Conservation (phyloP, 768 basidiomycete species). For the Tulasnella sp. region DNA sequence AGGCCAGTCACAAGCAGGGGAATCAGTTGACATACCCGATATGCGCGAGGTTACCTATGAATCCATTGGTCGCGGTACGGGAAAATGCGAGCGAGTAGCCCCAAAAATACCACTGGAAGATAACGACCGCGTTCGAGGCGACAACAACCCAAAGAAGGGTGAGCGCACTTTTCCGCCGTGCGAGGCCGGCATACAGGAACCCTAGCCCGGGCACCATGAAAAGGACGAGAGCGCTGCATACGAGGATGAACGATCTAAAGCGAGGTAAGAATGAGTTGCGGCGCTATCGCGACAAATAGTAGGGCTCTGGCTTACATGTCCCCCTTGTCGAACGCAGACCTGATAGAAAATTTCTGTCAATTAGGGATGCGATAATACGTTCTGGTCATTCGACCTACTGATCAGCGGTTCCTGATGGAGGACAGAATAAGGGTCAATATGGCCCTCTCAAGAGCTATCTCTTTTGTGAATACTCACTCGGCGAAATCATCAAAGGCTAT, state of each 20-base stretch:
- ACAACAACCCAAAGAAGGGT: conserved; percentile 68
- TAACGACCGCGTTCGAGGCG: conserved; percentile 61
- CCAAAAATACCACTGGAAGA: conserved; percentile 77
- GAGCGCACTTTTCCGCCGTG: conserved; percentile 47
- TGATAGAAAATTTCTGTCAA: neutral
- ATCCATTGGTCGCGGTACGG: conserved; percentile 49
- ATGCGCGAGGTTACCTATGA: conserved; percentile 68
- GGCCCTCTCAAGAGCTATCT: too few species aligned
- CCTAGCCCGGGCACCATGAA: conserved; percentile 70
- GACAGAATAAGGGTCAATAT: neutral
- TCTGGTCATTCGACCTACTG: conserved; percentile 5
- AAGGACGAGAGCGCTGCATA: conserved; percentile 33
- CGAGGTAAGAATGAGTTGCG: too few species aligned
- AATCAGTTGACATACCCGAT: conserved; percentile 38
- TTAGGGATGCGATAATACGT: neutral
- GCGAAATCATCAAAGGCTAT: neutral
- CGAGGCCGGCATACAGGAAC: conserved; percentile 21
- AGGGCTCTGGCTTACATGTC: neutral
- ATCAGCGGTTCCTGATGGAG: conserved; percentile 7
- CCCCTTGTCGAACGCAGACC: conserved; percentile 11
- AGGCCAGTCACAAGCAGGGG: too few species aligned
- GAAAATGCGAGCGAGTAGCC: conserved; percentile 83
- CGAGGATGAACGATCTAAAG: conserved; percentile 3
- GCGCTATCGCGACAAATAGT: too few species aligned
- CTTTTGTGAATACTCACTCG: conserved; percentile 4